Percentiles rank a stretch among this genome's conserved stretches.
Conservation (phyloP, 2,329 filamentous ascomycete genomes). For the Aspergillus flavus region DNA sequence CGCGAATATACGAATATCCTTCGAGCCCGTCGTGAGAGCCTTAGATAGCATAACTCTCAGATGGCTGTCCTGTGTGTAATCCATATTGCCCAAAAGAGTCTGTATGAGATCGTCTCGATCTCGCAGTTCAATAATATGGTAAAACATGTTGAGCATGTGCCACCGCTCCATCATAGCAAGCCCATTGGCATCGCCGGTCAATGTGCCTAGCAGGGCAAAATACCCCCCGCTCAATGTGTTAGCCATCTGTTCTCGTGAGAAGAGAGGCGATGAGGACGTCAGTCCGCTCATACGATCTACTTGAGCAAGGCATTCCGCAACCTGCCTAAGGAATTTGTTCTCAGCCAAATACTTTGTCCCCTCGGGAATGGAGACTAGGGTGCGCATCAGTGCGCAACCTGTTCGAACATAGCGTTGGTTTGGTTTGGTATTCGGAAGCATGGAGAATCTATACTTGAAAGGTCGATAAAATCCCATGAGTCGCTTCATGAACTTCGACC, state of each 20-base stretch:
- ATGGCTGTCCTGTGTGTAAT: slow-evolving; percentile 86
- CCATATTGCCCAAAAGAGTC: slow-evolving; percentile 83
- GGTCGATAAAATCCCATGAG: slow-evolving; percentile 93
- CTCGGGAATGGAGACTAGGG: slow-evolving; percentile 80
- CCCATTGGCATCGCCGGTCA: slow-evolving; percentile 81
- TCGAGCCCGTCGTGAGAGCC: slow-evolving; percentile 86
- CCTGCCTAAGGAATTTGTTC: slow-evolving; percentile 89
- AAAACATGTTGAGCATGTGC: slow-evolving; percentile 99
- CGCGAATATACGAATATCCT: slow-evolving; percentile 85
- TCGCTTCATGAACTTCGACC: slow-evolving; percentile 93
- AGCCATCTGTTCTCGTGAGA: slow-evolving; percentile 78
- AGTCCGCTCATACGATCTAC: slow-evolving; percentile 77
- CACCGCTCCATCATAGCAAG: slow-evolving; percentile 89
- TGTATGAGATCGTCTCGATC: slow-evolving; percentile 91
- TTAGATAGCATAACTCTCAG: slow-evolving; percentile 91
- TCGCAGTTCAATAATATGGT: slow-evolving; percentile 91
- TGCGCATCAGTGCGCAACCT: slow-evolving; percentile 85
- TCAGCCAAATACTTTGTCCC: slow-evolving; percentile 84
- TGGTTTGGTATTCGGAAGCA: slow-evolving; percentile 84
- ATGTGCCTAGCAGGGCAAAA: slow-evolving; percentile 84
- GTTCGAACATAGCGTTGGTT: slow-evolving; percentile 93
- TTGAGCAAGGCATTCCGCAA: slow-evolving; percentile 93
- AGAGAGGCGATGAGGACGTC: slow-evolving; percentile 79
- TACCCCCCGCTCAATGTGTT: slow-evolving; percentile 92
- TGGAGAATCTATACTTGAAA: slow-evolving; percentile 94